These are phyloP conservation scores for Penicillium goetzii DNA, from an alignment of 495 filamentous ascomycete species.

Conservation along the genomic window DNA sequence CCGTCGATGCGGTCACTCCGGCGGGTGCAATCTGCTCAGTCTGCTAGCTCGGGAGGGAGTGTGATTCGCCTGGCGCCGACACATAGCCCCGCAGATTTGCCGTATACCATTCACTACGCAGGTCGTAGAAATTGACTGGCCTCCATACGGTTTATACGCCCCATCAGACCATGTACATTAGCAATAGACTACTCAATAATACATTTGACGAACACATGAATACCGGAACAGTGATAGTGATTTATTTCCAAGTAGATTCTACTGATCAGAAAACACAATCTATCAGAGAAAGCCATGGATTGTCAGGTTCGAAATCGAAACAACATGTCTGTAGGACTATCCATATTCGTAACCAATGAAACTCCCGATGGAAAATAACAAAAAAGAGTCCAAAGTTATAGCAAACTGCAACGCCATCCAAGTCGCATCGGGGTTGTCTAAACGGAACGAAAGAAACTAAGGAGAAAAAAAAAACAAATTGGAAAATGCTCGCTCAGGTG, in stretches of 20 bases:
- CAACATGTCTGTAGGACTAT: background rate
- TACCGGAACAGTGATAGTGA: background rate
- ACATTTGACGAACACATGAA: background rate
- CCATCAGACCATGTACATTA: constrained; percentile 29
- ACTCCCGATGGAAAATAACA: background rate
- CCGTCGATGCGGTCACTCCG: constrained; percentile 45
- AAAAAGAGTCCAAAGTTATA: background rate
- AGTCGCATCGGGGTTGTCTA: constrained; percentile 7
- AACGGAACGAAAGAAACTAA: background rate
- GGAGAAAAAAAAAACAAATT: background rate
- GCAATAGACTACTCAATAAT: constrained; percentile 12
- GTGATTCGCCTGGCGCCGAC: constrained; percentile 51
- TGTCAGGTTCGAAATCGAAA: background rate
- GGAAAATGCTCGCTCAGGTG: constrained; percentile 6
- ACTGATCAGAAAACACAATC: background rate
- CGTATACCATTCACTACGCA: constrained; percentile 45
- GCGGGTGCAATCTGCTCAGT: constrained; percentile 41
- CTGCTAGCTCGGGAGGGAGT: constrained; percentile 47
- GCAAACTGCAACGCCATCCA: constrained; percentile 11
- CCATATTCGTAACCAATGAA: background rate
- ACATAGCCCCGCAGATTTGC: constrained; percentile 44
- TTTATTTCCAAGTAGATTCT: background rate
- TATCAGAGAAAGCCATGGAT: background rate
- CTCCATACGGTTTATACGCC: background rate
- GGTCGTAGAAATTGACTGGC: constrained; percentile 21